These are phyloP conservation scores for Dendrocalamus latiflorus DNA, from an alignment of 202 grass and related monocot species.

Conservation along the genomic window DNA sequence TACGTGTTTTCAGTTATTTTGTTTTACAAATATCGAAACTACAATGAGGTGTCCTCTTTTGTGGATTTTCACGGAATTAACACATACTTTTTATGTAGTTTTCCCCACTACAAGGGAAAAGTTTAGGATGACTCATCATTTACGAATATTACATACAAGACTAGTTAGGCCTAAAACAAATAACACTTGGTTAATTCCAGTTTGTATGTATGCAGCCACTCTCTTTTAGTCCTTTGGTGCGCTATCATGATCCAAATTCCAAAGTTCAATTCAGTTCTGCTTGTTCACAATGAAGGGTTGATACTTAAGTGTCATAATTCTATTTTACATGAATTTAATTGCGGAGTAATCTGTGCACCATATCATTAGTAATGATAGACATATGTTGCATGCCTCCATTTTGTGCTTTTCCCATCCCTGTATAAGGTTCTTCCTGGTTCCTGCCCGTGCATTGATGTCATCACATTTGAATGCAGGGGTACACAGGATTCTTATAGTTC, in stretches of 20 bases:
- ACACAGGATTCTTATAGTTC: slow-evolving; percentile 29
- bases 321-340: not conserved
- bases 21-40: not conserved
- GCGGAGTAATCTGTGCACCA: not conserved
- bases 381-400: not conserved
- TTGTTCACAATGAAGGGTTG: not conserved
- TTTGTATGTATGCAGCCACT: not conserved
- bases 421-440: slow-evolving; percentile 1
- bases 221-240: not conserved
- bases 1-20: slow-evolving; percentile 19
- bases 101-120: not conserved
- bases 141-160: no score
- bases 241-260: not conserved
- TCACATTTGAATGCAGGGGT: slow-evolving; percentile 37
- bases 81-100: not conserved
- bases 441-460: not conserved
- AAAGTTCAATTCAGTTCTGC: not conserved
- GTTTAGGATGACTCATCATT: not conserved
- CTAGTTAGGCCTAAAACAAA: no score
- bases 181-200: not conserved
- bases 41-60: not conserved
- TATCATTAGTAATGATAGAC: not conserved
- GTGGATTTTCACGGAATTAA: not conserved
- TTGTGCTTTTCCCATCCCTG: not conserved
- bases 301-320: not conserved